Evolutionary conservation across 192 early-diverging fungal species (phyloP), one percentile per base, ranked within the genome.

Genomic region (Pilaira anomala): DNA sequence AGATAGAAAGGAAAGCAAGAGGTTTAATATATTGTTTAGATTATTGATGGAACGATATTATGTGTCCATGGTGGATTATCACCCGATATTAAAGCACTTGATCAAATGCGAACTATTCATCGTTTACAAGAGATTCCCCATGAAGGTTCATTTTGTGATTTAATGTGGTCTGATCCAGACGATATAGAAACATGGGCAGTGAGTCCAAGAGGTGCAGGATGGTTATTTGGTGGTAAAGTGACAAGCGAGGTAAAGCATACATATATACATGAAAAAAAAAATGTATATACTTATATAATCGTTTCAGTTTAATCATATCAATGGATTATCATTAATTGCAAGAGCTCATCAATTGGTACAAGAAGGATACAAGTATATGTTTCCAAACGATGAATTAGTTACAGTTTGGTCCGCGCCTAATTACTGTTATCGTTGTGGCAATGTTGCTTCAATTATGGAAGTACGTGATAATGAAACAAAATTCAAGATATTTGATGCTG

Each of bases 371-470:
- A 96, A 96, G 67, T 93, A 90, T 77, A 94, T 91, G 88, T 94
- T 93, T 72, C 80, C 78, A 6, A 92, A 98, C 63, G 90, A 97
- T 60, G 92, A 93, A 61, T 80, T 99, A 57, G 95, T 97, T 7
- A 99, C 97, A 7, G 88, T 89, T 19, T 97, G 97, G 97, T 92
- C 89, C 39, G 96, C 94, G 12, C 94, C 94, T 49, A 96, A 98
- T 67, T 98, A 98, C 76, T 98, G 96, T 71, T 98, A 98, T 76
- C 84, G 96, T 25, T 98, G 96, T 67, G 95, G 94, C 41, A 97
- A 99, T 68, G 92, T 97, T 21, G 95, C 95, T 8, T 91, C 93
- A 33, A 91, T 99, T 58, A 88, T 96, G 83, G 86, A 92, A 67
- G 83, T 98, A 22, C 81, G 88, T 56, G 86, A 91, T 65, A 77